These are phyloP conservation scores for Mycena haematopus DNA, from an alignment of 768 basidiomycete genomes.

Conservation along the genomic window DNA sequence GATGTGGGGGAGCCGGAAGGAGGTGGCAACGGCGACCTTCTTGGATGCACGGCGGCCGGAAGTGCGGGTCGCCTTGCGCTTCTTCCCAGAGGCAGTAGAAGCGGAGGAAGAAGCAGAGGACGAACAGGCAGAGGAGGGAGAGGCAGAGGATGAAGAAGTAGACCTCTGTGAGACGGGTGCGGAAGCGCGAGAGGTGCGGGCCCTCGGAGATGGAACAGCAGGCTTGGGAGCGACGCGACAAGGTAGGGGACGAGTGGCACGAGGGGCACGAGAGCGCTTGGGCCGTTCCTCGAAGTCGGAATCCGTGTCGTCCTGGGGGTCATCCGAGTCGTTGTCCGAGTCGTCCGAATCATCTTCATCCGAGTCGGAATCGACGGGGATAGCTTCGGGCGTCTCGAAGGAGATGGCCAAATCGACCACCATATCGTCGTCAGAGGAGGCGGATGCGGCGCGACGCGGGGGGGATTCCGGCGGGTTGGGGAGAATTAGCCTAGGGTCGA, in stretches of 20 bases:
- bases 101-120: not conserved
- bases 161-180: not conserved
- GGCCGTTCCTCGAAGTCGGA: not conserved
- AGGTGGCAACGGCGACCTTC: not conserved
- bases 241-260: conserved; percentile 8
- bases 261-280: not conserved
- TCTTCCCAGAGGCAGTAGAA: not conserved
- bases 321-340: not conserved
- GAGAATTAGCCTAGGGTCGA: conserved; percentile 9
- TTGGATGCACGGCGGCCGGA: not conserved
- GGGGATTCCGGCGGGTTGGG: too few species aligned
- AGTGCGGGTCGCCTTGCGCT: conserved; percentile 1
- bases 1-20: not conserved
- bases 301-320: not conserved
- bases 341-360: not conserved
- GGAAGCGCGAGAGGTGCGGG: not conserved
- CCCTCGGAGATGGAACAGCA: not conserved
- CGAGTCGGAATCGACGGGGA: not conserved
- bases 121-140: too few species aligned
- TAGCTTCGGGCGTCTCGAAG: not conserved
- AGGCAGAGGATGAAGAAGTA: too few species aligned
- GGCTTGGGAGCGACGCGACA: not conserved
- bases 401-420: too few species aligned
- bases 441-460: too few species aligned
- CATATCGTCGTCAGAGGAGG: too few species aligned